Conservation (phyloP, 2,329 filamentous ascomycete genomes). For the Apiospora rasikravindrae region DNA sequence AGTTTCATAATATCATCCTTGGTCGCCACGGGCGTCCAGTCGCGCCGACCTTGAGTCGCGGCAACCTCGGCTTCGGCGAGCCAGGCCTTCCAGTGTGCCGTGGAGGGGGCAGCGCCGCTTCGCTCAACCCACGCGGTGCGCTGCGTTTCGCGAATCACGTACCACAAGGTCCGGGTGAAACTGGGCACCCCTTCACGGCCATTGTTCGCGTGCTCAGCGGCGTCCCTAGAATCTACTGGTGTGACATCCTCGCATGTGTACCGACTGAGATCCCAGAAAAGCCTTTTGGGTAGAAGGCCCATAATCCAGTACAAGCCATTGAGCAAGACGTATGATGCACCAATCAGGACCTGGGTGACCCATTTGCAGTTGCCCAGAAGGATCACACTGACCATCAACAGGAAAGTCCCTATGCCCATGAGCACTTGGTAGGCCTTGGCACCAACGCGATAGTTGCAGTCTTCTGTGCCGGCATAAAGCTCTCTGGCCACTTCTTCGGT, state of each 20-base stretch:
- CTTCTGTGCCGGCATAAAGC: conserved; percentile 64
- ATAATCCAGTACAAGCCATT: conserved; percentile 66
- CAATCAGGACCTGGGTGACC: conserved; percentile 64
- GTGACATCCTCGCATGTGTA: conserved; percentile 52
- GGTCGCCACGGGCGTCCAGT: conserved; percentile 53
- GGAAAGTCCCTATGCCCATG: conserved; percentile 62
- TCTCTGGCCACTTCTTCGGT: conserved; percentile 66
- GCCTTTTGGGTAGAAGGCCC: conserved; percentile 52
- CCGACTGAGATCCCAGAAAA: conserved; percentile 63
- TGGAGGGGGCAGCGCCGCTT: conserved; percentile 57
- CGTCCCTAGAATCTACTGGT: conserved; percentile 43
- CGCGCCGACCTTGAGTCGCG: conserved; percentile 37
- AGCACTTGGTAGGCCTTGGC: conserved; percentile 54
- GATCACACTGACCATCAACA: conserved; percentile 66
- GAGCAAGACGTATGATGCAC: conserved; percentile 60
- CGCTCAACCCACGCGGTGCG: conserved; percentile 58
- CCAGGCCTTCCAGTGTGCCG: conserved; percentile 60
- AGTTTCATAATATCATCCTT: conserved; percentile 56
- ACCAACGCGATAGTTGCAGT: conserved; percentile 60
- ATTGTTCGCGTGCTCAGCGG: conserved; percentile 41
- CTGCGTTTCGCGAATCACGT: conserved; percentile 60
- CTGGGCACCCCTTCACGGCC: conserved; percentile 47
- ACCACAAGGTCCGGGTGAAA: conserved; percentile 64
- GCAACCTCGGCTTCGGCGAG: conserved; percentile 52
- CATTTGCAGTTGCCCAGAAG: conserved; percentile 67